Evolutionary conservation across 441 rosid genomes (phyloP).

Genomic region (Viola pubescens): DNA sequence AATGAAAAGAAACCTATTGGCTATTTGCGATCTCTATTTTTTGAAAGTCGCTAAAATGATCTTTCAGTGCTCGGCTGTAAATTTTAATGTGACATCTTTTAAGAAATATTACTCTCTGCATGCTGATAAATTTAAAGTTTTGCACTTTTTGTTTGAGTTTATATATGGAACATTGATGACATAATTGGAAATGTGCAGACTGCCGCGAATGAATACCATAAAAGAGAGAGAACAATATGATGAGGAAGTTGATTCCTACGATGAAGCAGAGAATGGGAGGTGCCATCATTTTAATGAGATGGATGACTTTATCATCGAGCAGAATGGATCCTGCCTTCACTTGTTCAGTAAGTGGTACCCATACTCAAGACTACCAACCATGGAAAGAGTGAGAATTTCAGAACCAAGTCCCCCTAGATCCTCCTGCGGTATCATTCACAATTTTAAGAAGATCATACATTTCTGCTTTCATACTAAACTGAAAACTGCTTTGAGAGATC

Average conservation of each 20-base stretch:
- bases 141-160: background rate
- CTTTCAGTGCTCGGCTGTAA: no score
- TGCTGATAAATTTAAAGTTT: no score
- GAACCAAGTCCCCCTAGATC: conserved; percentile 20
- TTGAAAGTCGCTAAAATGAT: no score
- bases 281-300: background rate
- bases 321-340: conserved; percentile 16
- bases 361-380: conserved; percentile 27
- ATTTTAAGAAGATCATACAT: conserved; percentile 34
- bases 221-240: conserved; percentile 17
- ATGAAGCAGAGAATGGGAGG: conserved; percentile 26
- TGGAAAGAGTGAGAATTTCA: conserved; percentile 18
- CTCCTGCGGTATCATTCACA: conserved; percentile 20
- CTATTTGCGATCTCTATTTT: no score
- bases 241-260: conserved; percentile 26
- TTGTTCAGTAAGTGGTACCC: conserved; percentile 35
- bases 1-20: no score
- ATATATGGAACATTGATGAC: conserved; percentile 2
- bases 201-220: conserved; percentile 19
- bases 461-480: conserved; percentile 26
- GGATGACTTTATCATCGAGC: conserved; percentile 10
- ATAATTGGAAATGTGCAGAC: conserved; percentile 23
- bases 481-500: no score
- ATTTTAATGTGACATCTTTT: background rate
- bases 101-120: background rate